Evolutionary conservation across 2,329 filamentous ascomycete genomes (phyloP), one percentile per base, ranked within the genome.

Genomic region (Colletotrichum nymphaeae): DNA sequence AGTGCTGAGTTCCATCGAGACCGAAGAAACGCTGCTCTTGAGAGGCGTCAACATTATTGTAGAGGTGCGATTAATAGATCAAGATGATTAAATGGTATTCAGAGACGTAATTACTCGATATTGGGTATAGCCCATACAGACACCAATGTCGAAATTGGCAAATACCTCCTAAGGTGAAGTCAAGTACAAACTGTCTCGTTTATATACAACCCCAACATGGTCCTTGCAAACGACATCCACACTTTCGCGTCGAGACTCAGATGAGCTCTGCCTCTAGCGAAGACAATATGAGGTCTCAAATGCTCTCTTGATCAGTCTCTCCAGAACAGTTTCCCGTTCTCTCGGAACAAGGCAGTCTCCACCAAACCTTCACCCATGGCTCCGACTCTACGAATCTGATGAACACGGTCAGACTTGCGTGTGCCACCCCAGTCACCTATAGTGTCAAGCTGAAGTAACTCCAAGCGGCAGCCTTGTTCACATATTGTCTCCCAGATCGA

Each of bases 321-420:
- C 62, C 52, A 65, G 3, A 32, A 30, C 19, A 65, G 5, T 24
- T 19, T 42, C 11, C 24, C 32, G 19, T 57, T 56, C 24, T 24
- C 46, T 57, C 63, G 32, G 26, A 37, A 22, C 6, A 65, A 52
- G 7, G 30, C 37, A 1, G 56, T 30, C 24, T 19, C 22, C 22
- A 65, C 52, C 3, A 28, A 4, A 5, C 12, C 35, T 16, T 57
- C 52, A 12, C 52, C 35, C 35, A 30, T 35, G 22, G 62, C 32
- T 19, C 63, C 63, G 8, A 65, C 53, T 57, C 32, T 42, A 16
- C 63, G 63, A 14, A 57, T 26, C 63, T 65, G 63, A 32, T 46
- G 37, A 22, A 57, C 52, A 22, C 16, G 32, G 37, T 65, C 63
- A 22, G 52, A 65, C 35, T 57, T 65, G 63, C 63, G 63, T 26